phyloP scores from a whole-genome alignment of 2,329 filamentous ascomycete genomes.

The Colletotrichum paranaense region DNA sequence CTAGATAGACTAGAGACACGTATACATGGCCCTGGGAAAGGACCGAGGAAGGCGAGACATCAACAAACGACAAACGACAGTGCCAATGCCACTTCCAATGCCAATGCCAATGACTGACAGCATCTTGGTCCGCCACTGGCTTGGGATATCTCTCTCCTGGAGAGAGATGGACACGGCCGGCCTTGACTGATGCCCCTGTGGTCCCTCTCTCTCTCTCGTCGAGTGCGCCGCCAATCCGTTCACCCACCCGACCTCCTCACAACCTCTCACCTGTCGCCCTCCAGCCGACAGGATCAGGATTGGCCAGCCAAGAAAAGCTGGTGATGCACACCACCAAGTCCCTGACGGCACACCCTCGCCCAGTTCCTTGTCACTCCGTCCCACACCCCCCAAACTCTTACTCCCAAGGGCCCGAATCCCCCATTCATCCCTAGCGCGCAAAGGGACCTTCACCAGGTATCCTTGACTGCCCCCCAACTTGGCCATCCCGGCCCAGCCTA shows the following conservation, averaged over 20 bases:
- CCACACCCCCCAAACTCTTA: slow-evolving; percentile 15
- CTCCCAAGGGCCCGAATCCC: slow-evolving; percentile 24
- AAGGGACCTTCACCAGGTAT: slow-evolving; percentile 28
- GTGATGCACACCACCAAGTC: slow-evolving; percentile 32
- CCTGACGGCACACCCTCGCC: slow-evolving; percentile 19
- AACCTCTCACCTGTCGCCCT: slow-evolving; percentile 9
- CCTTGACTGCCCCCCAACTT: slow-evolving; percentile 32
- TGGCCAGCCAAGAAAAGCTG: slow-evolving; percentile 30
- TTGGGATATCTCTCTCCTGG: background rate
- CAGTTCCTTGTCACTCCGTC: slow-evolving; percentile 9
- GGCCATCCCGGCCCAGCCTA: slow-evolving; percentile 27
- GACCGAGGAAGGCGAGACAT: background rate
- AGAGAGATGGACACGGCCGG: background rate
- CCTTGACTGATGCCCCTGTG: background rate
- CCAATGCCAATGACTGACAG: background rate
- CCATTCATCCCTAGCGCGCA: slow-evolving; percentile 25
- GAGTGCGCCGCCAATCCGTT: slow-evolving; percentile 13
- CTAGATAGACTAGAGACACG: background rate
- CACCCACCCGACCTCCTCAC: slow-evolving; percentile 17
- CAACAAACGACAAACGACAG: background rate
- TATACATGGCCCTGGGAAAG: background rate
- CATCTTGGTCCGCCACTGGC: background rate
- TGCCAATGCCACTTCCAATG: background rate
- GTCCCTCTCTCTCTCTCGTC: background rate
- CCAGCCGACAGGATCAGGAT: slow-evolving; percentile 27